Base-by-base conservation (phyloP, 805 yeast genomes). In the Ogataea minuta region DNA sequence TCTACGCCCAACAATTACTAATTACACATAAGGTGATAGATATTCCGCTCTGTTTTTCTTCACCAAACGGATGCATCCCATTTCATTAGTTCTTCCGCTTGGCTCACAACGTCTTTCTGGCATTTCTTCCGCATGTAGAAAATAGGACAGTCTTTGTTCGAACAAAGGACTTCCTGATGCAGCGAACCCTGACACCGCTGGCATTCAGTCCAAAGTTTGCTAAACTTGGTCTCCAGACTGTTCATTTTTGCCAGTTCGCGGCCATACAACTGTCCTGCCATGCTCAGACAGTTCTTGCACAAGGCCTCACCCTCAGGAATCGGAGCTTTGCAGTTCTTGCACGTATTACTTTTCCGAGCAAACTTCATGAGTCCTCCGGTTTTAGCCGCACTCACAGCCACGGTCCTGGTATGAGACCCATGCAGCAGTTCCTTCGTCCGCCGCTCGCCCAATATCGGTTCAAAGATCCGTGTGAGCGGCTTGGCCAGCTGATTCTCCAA, bases 101-200 rank as follows among this genome's bases (percentile, higher is more conserved):
- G 82, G 26, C 68, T 69, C 23, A 65, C 59, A 6, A 81, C 74
- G 53, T 85, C 95, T 59, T 83, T 84, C 54, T 84, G 91, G 7
- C 82, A 84, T 57, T 84, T 83, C 62, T 78, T 90, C 56, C 99
- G 74, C 99, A 93, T 93, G 61, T 93, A 93, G 56, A 93, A 93
- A 25, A 93, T 93, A 2, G 97, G 96, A 66, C 99, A 93, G 62
- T 93, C 98, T 50, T 90, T 89, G 50, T 91, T 88, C 0, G 96
- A 81, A 62, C 99, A 93, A 16, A 91, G 68, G 3, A 93, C 98
- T 52, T 93, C 98, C 63, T 89, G 96, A 54, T 93, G 97, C 39
- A 95, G 67, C 17, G 93, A 85, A 0, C 98, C 98, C 53, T 95
- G 97, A 62, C 99, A 93, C 43, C 97, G 70, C 66, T 93, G 99